phyloP scores from a whole-genome alignment of 225 moss, liverwort and hornwort genomes.

The Marchantia paleacea region DNA sequence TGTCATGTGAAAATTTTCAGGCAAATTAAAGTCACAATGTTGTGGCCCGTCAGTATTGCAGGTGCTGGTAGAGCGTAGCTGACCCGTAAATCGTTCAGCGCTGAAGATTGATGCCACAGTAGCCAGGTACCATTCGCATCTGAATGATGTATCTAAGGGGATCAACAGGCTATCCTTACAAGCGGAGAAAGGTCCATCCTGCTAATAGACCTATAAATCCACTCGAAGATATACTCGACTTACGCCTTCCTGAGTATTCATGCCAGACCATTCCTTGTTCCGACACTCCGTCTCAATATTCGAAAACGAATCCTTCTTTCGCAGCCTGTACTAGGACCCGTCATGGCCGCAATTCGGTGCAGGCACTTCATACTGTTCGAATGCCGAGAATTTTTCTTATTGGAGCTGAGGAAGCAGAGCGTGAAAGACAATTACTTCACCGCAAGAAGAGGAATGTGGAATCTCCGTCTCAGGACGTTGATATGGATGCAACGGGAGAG shows the following conservation, averaged over 20 bases:
- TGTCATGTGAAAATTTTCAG: neutral
- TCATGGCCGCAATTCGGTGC: neutral
- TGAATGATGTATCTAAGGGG: conserved; percentile 36
- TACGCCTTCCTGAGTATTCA: conserved; percentile 15
- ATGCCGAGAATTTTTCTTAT: conserved; percentile 9
- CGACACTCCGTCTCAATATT: conserved; percentile 22
- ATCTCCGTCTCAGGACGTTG: neutral
- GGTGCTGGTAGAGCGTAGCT: conserved; percentile 1
- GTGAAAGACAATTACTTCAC: neutral
- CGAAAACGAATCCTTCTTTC: conserved; percentile 18
- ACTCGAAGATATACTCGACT: conserved; percentile 26
- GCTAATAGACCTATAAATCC: conserved; percentile 26
- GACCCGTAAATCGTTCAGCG: neutral
- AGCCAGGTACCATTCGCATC: neutral
- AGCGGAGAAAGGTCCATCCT: conserved; percentile 39
- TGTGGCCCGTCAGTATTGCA: neutral
- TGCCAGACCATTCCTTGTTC: conserved; percentile 36
- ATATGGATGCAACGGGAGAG: conserved; percentile 12
- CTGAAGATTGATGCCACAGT: neutral
- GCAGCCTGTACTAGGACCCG: conserved; percentile 5
- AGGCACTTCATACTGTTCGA: conserved; percentile 9
- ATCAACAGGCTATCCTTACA: conserved; percentile 38
- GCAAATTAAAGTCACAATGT: neutral
- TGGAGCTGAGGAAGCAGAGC: conserved; percentile 13
- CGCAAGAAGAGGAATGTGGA: neutral